phyloP scores from a whole-genome alignment of 208 protist species.

The Acanthamoeba sp. region DNA sequence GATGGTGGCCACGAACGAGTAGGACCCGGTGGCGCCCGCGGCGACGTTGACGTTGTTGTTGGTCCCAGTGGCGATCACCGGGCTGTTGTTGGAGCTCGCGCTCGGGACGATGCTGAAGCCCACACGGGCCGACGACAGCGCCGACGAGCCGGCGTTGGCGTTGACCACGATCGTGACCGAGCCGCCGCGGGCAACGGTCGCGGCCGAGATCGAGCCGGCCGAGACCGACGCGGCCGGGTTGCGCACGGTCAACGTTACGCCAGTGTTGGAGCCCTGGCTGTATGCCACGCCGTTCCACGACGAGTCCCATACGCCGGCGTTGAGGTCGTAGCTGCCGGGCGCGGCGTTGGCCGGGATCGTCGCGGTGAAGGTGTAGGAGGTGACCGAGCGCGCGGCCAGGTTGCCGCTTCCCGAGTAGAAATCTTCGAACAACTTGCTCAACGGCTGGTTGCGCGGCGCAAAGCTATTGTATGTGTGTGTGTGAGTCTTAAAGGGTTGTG shows the following conservation, averaged over 20 bases:
- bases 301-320: conserved; percentile 14
- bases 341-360: not conserved
- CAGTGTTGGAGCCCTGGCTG: not conserved
- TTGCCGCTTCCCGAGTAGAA: not conserved
- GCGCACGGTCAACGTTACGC: not conserved
- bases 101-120: not conserved
- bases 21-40: not conserved
- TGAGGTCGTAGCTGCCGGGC: conserved; percentile 48
- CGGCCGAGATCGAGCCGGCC: not conserved
- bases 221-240: not conserved
- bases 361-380: not conserved
- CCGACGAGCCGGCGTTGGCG: not conserved
- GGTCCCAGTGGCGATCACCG: not conserved
- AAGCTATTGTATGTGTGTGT: not conserved
- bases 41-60: not conserved
- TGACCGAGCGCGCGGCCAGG: not conserved
- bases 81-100: not conserved
- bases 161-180: not conserved
- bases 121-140: not conserved
- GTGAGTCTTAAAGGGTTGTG: too few relatives aligned
- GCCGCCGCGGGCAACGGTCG: not conserved
- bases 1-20: not conserved
- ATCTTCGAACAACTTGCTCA: not conserved
- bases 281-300: not conserved
- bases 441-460: not conserved